Percentiles rank a stretch among this genome's conserved stretches.
Evolutionary conservation across 2,329 filamentous ascomycete genomes (phyloP).

Genomic region (Botrytis elliptica): DNA sequence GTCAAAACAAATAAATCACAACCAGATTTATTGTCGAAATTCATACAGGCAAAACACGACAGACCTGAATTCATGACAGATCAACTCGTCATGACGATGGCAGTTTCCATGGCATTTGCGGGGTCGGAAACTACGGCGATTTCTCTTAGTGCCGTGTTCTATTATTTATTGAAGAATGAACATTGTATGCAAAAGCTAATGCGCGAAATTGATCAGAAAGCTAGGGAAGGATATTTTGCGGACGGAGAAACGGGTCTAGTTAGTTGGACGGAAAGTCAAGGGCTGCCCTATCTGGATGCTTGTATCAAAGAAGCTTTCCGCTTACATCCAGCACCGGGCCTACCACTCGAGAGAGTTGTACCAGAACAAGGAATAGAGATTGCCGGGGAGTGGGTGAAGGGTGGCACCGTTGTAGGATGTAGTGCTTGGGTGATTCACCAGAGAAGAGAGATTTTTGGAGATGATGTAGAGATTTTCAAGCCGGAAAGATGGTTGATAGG

Average conservation of each 20-base stretch:
- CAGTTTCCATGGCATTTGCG: conserved; percentile 70
- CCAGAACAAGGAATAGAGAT: conserved; percentile 64
- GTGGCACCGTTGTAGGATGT: conserved; percentile 72
- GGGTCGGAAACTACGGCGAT: conserved; percentile 81
- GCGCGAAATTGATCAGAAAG: conserved; percentile 61
- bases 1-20: conserved; percentile 38
- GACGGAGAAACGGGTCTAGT: conserved; percentile 59
- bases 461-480: conserved; percentile 62
- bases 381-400: conserved; percentile 59
- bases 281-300: conserved; percentile 73
- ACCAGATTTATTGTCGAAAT: conserved; percentile 68
- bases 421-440: conserved; percentile 75
- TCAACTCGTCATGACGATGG: conserved; percentile 66
- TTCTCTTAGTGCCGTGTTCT: conserved; percentile 68
- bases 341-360: conserved; percentile 72
- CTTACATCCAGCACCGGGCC: conserved; percentile 69
- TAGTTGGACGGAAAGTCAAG: conserved; percentile 67
- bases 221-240: conserved; percentile 50
- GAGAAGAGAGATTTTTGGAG: conserved; percentile 64
- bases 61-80: conserved; percentile 72
- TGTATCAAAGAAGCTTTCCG: conserved; percentile 77
- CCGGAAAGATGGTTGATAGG: conserved; percentile 66
- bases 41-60: conserved; percentile 65
- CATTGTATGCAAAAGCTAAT: conserved; percentile 53
- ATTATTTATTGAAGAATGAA: conserved; percentile 67